Conservation (phyloP, 2,329 filamentous ascomycete species). For the Microdochium paspali region DNA sequence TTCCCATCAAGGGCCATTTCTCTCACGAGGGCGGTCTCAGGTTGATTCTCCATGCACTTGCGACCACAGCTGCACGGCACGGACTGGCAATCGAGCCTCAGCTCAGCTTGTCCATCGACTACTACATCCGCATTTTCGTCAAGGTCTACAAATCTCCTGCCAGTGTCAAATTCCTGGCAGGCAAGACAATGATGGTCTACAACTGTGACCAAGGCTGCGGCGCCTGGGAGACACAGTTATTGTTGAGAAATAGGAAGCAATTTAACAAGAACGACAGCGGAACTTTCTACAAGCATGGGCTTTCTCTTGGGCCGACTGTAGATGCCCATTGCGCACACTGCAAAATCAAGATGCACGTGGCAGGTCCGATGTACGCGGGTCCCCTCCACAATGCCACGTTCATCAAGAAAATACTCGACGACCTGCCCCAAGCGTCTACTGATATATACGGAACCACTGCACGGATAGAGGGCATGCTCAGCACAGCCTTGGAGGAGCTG, state of each 20-base stretch:
- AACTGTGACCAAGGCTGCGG: conserved; percentile 86
- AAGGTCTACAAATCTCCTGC: conserved; percentile 69
- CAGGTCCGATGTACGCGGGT: conserved; percentile 91
- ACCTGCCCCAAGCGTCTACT: conserved; percentile 57
- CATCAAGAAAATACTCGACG: conserved; percentile 66
- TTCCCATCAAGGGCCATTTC: conserved; percentile 74
- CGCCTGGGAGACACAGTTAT: conserved; percentile 76
- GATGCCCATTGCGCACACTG: conserved; percentile 71
- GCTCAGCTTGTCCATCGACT: conserved; percentile 90
- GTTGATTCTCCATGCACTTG: conserved; percentile 74
- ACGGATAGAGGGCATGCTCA: conserved; percentile 85
- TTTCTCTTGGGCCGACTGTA: conserved; percentile 60
- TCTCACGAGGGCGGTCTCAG: conserved; percentile 87
- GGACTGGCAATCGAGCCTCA: conserved; percentile 84
- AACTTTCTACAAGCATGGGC: conserved; percentile 68
- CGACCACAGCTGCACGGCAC: conserved; percentile 72
- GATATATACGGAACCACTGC: conserved; percentile 69
- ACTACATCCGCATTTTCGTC: conserved; percentile 86
- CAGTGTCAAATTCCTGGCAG: conserved; percentile 81
- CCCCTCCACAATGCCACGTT: conserved; percentile 79
- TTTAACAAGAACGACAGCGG: conserved; percentile 62
- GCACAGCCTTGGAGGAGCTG: conserved; percentile 73
- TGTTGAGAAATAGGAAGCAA: conserved; percentile 59
- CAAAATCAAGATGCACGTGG: conserved; percentile 75
- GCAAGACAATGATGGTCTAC: conserved; percentile 89